Evolutionary conservation across 371 early-diverging fungal species (phyloP), one percentile per base, ranked within the genome.

Genomic region (Catenaria anguillulae): DNA sequence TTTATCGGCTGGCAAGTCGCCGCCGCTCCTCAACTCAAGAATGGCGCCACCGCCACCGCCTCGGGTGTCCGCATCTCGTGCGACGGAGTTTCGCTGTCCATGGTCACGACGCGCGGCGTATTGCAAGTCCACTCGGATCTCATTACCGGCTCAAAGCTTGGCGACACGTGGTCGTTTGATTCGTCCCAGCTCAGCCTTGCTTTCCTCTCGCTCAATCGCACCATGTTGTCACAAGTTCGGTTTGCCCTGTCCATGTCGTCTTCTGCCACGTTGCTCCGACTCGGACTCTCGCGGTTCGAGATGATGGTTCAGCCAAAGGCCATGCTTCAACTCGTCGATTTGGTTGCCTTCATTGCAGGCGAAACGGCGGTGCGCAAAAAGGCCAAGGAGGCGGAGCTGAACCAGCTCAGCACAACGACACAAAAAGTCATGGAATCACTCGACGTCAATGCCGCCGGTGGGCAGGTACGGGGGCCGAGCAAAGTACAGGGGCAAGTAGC

Each of bases 251-350:
- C 52, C 15, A 31, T 31, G 21, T 13, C 26, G 52, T 50, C 52
- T 13, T 8, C 26, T 1, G 12, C 31, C 29, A 19, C 29, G 13
- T n/a, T n/a, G n/a, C 8, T 50, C 21, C 29, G 29, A 2, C 13
- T 50, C 52, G 52, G 24, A 13, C 29, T 50, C 15, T 23, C 8
- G 29, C 52, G 52, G 29, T 31, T 50, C 29, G 19, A 24, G 29
- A 50, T 50, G 52, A 26, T 50, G 29, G 52, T 50, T 8, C 52
- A 50, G 52, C 52, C 52, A 10, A 26, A 29, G 52, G 52, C 52
- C 15, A 29, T 50, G 29, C 52, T 29, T 8, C 52, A 50, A 17
- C 26, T 50, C 29, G 29, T 50, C 52, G 52, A 50, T 15, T 15
- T 50, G 13, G 52, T 29, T 17, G 52, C 52, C 29, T 50, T 15